Evolutionary conservation across 805 yeast species (phyloP).

Genomic region (Lipomyces spencermartinsiae): DNA sequence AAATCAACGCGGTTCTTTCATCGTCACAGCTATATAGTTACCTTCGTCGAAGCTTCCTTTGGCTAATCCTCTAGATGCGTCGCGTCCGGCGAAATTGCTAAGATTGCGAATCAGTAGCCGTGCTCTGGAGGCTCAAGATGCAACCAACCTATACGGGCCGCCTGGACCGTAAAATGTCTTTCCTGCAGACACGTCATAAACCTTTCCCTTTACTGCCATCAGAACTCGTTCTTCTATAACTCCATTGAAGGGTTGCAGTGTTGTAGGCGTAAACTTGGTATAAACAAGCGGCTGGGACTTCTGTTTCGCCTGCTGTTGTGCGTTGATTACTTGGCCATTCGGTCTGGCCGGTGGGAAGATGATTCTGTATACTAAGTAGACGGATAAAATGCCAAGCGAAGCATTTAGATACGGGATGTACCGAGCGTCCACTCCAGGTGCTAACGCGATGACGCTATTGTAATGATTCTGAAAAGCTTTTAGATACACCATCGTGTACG

Average conservation of each 20-base stretch:
- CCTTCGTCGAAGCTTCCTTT: constrained; percentile 57
- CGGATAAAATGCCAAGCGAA: constrained; percentile 16
- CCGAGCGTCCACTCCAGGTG: constrained; percentile 5
- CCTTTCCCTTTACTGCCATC: constrained; percentile 74
- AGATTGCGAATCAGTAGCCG: not conserved
- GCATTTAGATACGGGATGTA: constrained; percentile 26
- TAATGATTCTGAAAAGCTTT: constrained; percentile 4
- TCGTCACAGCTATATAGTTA: not conserved
- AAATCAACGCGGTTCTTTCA: not conserved
- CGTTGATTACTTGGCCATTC: constrained; percentile 6
- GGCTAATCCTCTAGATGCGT: constrained; percentile 78
- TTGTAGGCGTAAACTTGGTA: constrained; percentile 70
- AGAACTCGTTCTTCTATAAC: constrained; percentile 55
- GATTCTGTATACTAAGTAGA: constrained; percentile 21
- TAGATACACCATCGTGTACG: constrained; percentile 9
- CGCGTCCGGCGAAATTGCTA: constrained; percentile 72
- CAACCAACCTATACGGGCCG: constrained; percentile 58
- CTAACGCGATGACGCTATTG: not conserved
- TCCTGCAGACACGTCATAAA: constrained; percentile 79
- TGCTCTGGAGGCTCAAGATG: not conserved
- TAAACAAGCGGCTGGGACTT: constrained; percentile 43
- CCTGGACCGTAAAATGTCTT: constrained; percentile 79
- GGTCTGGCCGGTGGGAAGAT: constrained; percentile 22
- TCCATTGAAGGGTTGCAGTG: constrained; percentile 73
- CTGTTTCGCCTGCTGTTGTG: constrained; percentile 14